A percentile compares a stretch with the other conserved stretches of the same genome.
phyloP scores from a whole-genome alignment of 805 yeast genomes.

The Teunomyces stri region DNA sequence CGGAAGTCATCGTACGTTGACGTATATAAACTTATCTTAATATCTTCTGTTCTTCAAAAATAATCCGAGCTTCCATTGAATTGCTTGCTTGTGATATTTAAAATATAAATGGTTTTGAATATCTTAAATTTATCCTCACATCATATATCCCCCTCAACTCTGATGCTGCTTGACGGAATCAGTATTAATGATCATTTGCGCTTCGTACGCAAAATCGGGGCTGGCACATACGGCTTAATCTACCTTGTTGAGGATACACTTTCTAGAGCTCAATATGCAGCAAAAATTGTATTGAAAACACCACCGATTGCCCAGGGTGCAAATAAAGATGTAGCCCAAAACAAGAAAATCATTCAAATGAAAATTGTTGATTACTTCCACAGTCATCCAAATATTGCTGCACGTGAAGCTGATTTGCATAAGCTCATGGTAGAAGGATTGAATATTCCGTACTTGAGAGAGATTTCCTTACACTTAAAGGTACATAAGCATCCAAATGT shows the following conservation, averaged over 20 bases:
- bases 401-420: constrained; percentile 21
- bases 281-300: constrained; percentile 64
- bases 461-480: constrained; percentile 67
- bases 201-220: constrained; percentile 58
- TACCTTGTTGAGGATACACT: constrained; percentile 60
- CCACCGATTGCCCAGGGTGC: constrained; percentile 26
- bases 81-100: constrained; percentile 1
- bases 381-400: constrained; percentile 13
- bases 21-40: not conserved
- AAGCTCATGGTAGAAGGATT: constrained; percentile 24
- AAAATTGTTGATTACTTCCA: constrained; percentile 20
- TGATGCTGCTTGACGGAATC: constrained; percentile 19
- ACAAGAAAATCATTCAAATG: constrained; percentile 28
- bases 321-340: constrained; percentile 28
- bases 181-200: constrained; percentile 32
- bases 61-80: not conserved
- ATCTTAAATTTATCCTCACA: constrained; percentile 1
- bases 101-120: constrained; percentile 2
- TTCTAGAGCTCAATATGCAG: constrained; percentile 57
- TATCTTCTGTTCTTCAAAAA: not conserved
- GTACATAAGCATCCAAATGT: constrained; percentile 81
- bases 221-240: constrained; percentile 85
- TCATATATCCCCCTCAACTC: constrained; percentile 3
- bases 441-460: constrained; percentile 48
- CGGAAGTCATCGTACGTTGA: constrained; percentile 1